These are phyloP conservation scores for Fusarium humuli DNA, from an alignment of 2,329 filamentous ascomycete species.

Conservation along the genomic window DNA sequence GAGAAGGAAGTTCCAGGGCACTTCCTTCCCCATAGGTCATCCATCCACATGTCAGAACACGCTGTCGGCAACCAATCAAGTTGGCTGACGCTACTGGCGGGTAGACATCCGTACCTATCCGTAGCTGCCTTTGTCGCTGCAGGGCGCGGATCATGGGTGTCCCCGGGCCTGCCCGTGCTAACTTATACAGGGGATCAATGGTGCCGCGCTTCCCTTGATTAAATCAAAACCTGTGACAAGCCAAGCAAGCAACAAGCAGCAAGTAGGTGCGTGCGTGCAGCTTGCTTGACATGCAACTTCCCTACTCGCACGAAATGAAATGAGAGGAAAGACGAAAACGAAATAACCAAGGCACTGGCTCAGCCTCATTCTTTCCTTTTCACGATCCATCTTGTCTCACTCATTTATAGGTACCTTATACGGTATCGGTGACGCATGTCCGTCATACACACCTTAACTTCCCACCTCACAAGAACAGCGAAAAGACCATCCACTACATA, in stretches of 20 bases:
- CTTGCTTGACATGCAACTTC: conserved; percentile 33
- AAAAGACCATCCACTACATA: neutral
- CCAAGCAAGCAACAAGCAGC: conserved; percentile 23
- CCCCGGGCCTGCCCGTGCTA: conserved; percentile 15
- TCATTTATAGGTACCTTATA: neutral
- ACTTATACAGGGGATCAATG: conserved; percentile 27
- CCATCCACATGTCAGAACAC: conserved; percentile 34
- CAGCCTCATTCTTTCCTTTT: conserved; percentile 27
- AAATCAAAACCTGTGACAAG: conserved; percentile 37
- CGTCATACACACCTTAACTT: neutral
- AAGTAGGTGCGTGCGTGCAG: conserved; percentile 31
- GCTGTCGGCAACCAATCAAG: conserved; percentile 24
- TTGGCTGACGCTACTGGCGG: conserved; percentile 27
- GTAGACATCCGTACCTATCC: conserved; percentile 16
- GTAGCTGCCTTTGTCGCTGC: conserved; percentile 14
- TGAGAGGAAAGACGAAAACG: conserved; percentile 8
- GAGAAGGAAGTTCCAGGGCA: conserved; percentile 14
- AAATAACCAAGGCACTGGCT: conserved; percentile 19
- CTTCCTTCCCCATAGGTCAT: conserved; percentile 29
- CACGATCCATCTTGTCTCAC: conserved; percentile 28
- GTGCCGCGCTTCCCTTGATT: conserved; percentile 40
- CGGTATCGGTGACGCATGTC: conserved; percentile 13
- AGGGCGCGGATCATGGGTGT: conserved; percentile 33
- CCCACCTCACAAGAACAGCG: neutral
- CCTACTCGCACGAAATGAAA: conserved; percentile 31